Percentiles rank a stretch among this genome's conserved stretches.
phyloP scores from a whole-genome alignment of 345 rosid species.

The Salix purpurea region DNA sequence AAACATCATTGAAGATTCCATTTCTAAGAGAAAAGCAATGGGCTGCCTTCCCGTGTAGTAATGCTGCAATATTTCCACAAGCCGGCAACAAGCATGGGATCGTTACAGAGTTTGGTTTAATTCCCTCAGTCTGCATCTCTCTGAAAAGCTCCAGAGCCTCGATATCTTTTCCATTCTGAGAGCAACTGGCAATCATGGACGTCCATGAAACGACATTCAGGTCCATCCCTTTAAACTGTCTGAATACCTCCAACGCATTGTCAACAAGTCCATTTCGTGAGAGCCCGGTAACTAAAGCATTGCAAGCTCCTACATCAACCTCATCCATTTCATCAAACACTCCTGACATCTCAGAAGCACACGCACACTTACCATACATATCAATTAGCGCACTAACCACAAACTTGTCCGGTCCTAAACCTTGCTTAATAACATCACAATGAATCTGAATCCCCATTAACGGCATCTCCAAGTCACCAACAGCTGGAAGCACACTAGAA shows the following conservation, averaged over 20 bases:
- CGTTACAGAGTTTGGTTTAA: slow-evolving; percentile 58
- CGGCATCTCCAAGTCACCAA: slow-evolving; percentile 37
- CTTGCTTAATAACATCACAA: slow-evolving; percentile 40
- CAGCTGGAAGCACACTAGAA: slow-evolving; percentile 52
- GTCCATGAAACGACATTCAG: slow-evolving; percentile 68
- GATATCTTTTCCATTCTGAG: slow-evolving; percentile 60
- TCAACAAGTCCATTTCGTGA: slow-evolving; percentile 54
- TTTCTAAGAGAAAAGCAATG: slow-evolving; percentile 51
- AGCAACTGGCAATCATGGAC: slow-evolving; percentile 54
- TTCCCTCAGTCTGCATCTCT: slow-evolving; percentile 56
- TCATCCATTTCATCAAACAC: slow-evolving; percentile 34
- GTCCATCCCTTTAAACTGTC: slow-evolving; percentile 35
- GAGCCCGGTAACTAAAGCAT: slow-evolving; percentile 52
- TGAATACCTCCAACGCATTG: slow-evolving; percentile 45
- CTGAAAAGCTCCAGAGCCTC: slow-evolving; percentile 55
- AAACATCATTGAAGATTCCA: slow-evolving; percentile 42
- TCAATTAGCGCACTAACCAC: slow-evolving; percentile 45
- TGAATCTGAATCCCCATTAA: slow-evolving; percentile 51
- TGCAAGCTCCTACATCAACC: slow-evolving; percentile 49
- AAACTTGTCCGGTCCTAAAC: slow-evolving; percentile 35
- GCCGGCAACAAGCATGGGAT: slow-evolving; percentile 67
- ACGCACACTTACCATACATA: slow-evolving; percentile 56
- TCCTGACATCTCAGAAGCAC: slow-evolving; percentile 31
- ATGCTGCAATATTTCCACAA: slow-evolving; percentile 63
- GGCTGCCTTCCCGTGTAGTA: slow-evolving; percentile 52